phyloP scores from a whole-genome alignment of 2,329 filamentous ascomycete species.

The Aspergillus costaricaensis region DNA sequence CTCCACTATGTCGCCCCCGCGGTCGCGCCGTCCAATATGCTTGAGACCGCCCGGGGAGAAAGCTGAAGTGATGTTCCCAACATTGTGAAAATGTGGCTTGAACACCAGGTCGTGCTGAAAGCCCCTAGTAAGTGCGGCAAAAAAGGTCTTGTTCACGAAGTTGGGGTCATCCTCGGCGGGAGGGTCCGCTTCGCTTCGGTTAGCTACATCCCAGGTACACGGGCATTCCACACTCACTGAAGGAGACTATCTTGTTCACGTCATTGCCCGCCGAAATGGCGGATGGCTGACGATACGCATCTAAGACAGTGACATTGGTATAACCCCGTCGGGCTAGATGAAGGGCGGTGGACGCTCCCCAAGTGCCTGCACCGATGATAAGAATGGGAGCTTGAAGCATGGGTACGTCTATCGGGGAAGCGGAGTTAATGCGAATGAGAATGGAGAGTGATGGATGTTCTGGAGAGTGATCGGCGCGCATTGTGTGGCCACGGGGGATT shows the following conservation, averaged over 20 bases:
- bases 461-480: background rate
- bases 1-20: slow-evolving; percentile 5
- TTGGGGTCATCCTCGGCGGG: slow-evolving; percentile 26
- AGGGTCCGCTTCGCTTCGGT: slow-evolving; percentile 21
- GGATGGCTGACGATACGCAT: slow-evolving; percentile 50
- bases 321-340: slow-evolving; percentile 54
- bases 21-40: slow-evolving; percentile 39
- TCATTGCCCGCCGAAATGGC: slow-evolving; percentile 53
- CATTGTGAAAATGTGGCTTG: slow-evolving; percentile 49
- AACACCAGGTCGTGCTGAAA: slow-evolving; percentile 51
- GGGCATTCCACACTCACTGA: slow-evolving; percentile 13
- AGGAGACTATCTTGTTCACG: slow-evolving; percentile 51
- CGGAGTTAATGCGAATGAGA: background rate
- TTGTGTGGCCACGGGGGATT: background rate
- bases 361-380: slow-evolving; percentile 54
- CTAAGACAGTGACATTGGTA: slow-evolving; percentile 52
- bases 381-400: slow-evolving; percentile 29
- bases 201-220: slow-evolving; percentile 12
- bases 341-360: slow-evolving; percentile 56
- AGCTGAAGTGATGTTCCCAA: slow-evolving; percentile 45
- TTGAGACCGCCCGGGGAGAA: slow-evolving; percentile 42
- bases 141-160: slow-evolving; percentile 26
- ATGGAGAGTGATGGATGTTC: slow-evolving; percentile 3
- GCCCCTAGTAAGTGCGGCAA: slow-evolving; percentile 25
- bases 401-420: slow-evolving; percentile 4